Conservation (phyloP, 2,329 filamentous ascomycete genomes). For the Alternaria gansuensis region DNA sequence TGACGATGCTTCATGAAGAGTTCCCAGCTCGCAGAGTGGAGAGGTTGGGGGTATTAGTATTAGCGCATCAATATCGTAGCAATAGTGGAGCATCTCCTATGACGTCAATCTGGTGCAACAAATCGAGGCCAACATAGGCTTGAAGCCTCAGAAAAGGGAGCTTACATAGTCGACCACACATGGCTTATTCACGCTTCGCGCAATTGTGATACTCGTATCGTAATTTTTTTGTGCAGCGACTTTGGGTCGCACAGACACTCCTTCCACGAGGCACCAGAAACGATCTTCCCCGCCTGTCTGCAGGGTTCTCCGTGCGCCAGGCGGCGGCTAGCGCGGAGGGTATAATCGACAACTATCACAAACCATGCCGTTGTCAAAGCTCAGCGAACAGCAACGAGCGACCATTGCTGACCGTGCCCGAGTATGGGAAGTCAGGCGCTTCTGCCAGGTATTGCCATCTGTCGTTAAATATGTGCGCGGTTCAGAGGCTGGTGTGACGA, state of each 20-base stretch:
- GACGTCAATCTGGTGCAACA: not conserved
- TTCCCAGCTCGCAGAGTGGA: not conserved
- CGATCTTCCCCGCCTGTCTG: not conserved
- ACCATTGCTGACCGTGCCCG: conserved; percentile 15
- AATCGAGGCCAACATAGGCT: not conserved
- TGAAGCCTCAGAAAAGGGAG: not conserved
- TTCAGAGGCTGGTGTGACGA: conserved; percentile 2
- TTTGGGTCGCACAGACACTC: not conserved
- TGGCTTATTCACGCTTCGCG: not conserved
- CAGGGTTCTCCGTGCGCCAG: conserved; percentile 1
- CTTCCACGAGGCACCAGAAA: not conserved
- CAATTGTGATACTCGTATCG: not conserved
- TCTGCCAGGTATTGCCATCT: conserved; percentile 18
- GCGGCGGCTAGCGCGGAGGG: not conserved
- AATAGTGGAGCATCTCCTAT: not conserved
- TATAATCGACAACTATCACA: conserved; percentile 1
- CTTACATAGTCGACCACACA: not conserved
- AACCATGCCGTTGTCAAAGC: conserved; percentile 15
- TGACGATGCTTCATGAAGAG: not conserved
- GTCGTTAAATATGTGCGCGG: conserved; percentile 14
- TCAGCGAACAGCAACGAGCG: conserved; percentile 17
- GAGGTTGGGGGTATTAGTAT: not conserved
- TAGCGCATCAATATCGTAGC: not conserved
- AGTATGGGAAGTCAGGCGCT: conserved; percentile 20
- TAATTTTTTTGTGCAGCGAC: not conserved